A percentile compares a stretch with the other conserved stretches of the same genome.
Conservation (phyloP, 1,284 basidiomycete species). For the Chiua sp. region DNA sequence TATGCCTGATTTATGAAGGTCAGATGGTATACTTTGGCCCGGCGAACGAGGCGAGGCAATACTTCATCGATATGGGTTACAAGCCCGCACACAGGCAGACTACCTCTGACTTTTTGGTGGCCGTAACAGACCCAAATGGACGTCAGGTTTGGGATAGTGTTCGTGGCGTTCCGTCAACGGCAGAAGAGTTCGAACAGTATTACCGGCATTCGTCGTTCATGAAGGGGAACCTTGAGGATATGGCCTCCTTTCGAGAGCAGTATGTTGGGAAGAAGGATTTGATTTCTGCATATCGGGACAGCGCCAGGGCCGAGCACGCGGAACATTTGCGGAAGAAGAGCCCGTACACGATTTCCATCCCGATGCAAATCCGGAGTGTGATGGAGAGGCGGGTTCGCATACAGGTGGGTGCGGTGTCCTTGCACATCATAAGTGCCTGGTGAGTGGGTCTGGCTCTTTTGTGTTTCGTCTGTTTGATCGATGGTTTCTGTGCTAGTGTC, state of each 20-base stretch:
- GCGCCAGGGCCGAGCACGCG: conserved; percentile 58
- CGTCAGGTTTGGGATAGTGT: conserved; percentile 57
- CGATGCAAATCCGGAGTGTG: conserved; percentile 70
- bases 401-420: conserved; percentile 57
- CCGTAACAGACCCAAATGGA: conserved; percentile 65
- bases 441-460: conserved; percentile 20
- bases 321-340: conserved; percentile 43
- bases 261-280: conserved; percentile 44
- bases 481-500: conserved; percentile 25
- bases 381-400: conserved; percentile 74
- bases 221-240: conserved; percentile 39
- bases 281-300: conserved; percentile 50
- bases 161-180: conserved; percentile 59
- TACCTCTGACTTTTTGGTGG: conserved; percentile 70
- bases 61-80: conserved; percentile 75
- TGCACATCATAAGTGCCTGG: conserved; percentile 44
- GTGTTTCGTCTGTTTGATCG: conserved; percentile 33
- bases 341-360: conserved; percentile 55
- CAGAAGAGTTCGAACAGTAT: conserved; percentile 60
- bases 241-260: conserved; percentile 40
- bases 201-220: conserved; percentile 39
- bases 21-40: conserved; percentile 76
- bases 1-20: conserved; percentile 72
- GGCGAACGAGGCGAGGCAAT: conserved; percentile 58
- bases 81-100: conserved; percentile 62